Conservation (phyloP, 2,329 filamentous ascomycete genomes). For the Paracoccidioides lutzii region DNA sequence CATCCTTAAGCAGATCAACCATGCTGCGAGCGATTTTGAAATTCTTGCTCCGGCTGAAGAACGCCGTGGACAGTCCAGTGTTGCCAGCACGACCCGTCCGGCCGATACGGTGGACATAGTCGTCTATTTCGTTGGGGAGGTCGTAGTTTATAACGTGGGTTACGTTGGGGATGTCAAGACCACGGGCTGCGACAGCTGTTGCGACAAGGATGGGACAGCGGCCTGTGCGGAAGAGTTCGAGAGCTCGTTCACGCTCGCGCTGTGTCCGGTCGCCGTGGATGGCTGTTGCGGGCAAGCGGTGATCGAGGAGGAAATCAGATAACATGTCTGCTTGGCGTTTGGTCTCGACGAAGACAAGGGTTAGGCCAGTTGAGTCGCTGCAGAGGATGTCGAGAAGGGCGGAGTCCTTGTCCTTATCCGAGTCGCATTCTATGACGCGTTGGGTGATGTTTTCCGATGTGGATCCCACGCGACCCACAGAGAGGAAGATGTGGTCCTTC, state of each 20-base stretch:
- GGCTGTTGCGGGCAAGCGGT: slow-evolving; percentile 93
- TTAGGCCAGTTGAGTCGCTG: slow-evolving; percentile 74
- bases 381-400: slow-evolving; percentile 95
- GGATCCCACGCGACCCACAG: slow-evolving; percentile 93
- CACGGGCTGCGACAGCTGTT: slow-evolving; percentile 84
- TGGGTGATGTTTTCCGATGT: slow-evolving; percentile 99
- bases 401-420: slow-evolving; percentile 94
- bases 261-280: slow-evolving; percentile 98
- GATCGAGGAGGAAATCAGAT: slow-evolving; percentile 96
- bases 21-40: slow-evolving; percentile 93
- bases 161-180: slow-evolving; percentile 90
- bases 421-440: slow-evolving; percentile 93
- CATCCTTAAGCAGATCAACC: slow-evolving; percentile 95
- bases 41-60: slow-evolving; percentile 96
- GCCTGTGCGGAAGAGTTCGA: slow-evolving; percentile 94
- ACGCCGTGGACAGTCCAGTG: slow-evolving; percentile 94
- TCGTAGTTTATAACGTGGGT: slow-evolving; percentile 99
- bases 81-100: slow-evolving; percentile 99
- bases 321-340: slow-evolving; percentile 99
- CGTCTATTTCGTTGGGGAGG: slow-evolving; percentile 95
- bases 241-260: slow-evolving; percentile 92
- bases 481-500: slow-evolving; percentile 98
- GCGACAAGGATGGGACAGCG: slow-evolving; percentile 94
- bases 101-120: slow-evolving; percentile 98
- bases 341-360: slow-evolving; percentile 96